A percentile compares a stretch with the other conserved stretches of the same genome.
Conservation (phyloP, 768 basidiomycete genomes). For the Boletales sp. region DNA sequence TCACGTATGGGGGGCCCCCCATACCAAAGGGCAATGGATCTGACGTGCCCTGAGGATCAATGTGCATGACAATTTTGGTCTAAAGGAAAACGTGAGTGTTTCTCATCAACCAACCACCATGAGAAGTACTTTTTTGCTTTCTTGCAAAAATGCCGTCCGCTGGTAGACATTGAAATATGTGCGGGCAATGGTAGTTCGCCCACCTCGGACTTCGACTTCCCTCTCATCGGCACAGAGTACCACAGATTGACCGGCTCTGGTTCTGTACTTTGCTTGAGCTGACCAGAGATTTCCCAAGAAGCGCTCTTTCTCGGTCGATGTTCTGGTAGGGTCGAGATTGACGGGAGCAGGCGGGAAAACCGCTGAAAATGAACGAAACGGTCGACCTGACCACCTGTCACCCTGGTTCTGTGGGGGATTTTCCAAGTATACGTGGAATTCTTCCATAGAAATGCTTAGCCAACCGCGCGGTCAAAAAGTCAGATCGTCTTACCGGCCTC, state of each 20-base stretch:
- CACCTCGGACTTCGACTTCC: constrained; percentile 68
- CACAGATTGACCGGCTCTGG: constrained; percentile 69
- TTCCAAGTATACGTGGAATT: constrained; percentile 84
- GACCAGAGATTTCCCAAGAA: constrained; percentile 91
- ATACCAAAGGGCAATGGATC: constrained; percentile 77
- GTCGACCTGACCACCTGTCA: constrained; percentile 85
- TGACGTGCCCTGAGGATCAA: constrained; percentile 73
- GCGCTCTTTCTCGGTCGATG: constrained; percentile 66
- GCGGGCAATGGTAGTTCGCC: constrained; percentile 61
- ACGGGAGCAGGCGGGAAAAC: constrained; percentile 70
- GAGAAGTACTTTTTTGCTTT: constrained; percentile 67
- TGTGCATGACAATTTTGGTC: constrained; percentile 87
- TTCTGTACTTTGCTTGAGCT: constrained; percentile 77
- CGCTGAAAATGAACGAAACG: constrained; percentile 75
- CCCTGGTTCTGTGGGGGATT: constrained; percentile 76
- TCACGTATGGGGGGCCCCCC: constrained; percentile 66
- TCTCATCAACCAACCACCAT: not conserved
- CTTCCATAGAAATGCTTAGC: constrained; percentile 38
- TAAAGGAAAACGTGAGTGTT: constrained; percentile 29
- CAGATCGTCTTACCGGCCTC: constrained; percentile 60
- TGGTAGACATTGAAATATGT: constrained; percentile 92
- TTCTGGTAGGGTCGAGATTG: constrained; percentile 62
- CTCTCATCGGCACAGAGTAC: constrained; percentile 66
- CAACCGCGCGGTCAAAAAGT: not conserved
- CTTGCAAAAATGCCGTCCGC: constrained; percentile 72